Evolutionary conservation across 2,329 filamentous ascomycete genomes (phyloP), one percentile per base, ranked within the genome.

Genomic region (Reticulascus tulasneorum): DNA sequence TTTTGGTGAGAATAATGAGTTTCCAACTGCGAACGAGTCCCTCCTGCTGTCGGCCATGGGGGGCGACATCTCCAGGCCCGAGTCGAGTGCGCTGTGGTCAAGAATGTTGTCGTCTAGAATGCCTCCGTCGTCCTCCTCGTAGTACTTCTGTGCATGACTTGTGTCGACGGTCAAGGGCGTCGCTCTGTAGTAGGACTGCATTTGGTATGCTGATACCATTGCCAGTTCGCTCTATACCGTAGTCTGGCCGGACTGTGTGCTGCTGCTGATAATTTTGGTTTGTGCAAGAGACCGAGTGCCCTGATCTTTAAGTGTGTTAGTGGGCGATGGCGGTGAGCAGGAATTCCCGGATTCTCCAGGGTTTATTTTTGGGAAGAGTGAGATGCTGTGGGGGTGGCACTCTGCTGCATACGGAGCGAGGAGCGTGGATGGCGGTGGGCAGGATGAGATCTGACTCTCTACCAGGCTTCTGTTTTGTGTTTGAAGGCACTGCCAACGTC

Each of bases 1-100:
- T 62, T 82, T 82, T 47, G 77, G 77, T 15, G 78, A 82, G 65
- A 82, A 81, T 47, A 82, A 64, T 40, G 75, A 62, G 12, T 68
- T 61, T 35, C 71, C 67, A 31, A 79, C 68, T 44, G 71, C 74
- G 53, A 82, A 81, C 2, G 79, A 82, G 44, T 82, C 77, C 58
- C 77, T 68, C 50, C 78, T 69, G 67, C 76, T 80, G 52, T 71
- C 72, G 47, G 66, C 66, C 73, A 82, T 78, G 48, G 70, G 70
- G 24, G 78, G 77, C 33, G 78, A 82, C 63, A 82, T 72, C 48
- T 81, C 77, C 37, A 82, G 60, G 34, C 71, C 74, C 7, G 77
- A 80, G 59, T 82, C 77, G 47, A 81, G 57, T 33, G 65, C 67
- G 56, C 62, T 73, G 55, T 75, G 71, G 49, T 81, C 77, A 46